These are phyloP conservation scores for Chondrus crispus DNA, from an alignment of 23 red algal genomes.

Conservation along the genomic window DNA sequence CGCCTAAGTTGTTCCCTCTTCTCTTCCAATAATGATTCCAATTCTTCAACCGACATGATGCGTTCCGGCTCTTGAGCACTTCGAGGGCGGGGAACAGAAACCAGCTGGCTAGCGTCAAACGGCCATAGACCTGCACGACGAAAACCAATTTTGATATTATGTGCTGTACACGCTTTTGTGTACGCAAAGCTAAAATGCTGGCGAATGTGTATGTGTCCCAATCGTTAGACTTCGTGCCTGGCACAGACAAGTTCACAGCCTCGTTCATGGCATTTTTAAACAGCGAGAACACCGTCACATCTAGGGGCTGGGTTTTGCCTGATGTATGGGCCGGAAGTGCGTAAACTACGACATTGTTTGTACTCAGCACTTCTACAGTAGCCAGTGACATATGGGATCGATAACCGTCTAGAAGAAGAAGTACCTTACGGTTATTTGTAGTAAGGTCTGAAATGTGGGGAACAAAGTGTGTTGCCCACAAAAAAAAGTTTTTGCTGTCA, in stretches of 20 bases:
- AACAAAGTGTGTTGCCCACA: slow-evolving; percentile 9
- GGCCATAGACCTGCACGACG: neutral
- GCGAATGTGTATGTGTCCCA: neutral
- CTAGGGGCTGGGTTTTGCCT: slow-evolving; percentile 35
- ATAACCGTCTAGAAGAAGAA: slow-evolving; percentile 44
- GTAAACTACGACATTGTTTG: slow-evolving; percentile 18
- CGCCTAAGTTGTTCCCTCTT: neutral
- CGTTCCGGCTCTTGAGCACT: neutral
- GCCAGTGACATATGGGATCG: slow-evolving; percentile 13
- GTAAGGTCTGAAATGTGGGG: neutral
- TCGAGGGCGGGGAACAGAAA: neutral
- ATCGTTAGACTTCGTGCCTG: neutral
- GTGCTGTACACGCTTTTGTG: neutral
- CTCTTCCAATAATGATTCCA: neutral
- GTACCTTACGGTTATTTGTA: neutral
- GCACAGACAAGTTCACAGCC: neutral
- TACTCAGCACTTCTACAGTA: neutral
- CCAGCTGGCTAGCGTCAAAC: neutral
- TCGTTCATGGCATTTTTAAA: slow-evolving; percentile 22
- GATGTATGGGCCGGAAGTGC: slow-evolving; percentile 37
- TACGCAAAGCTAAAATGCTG: neutral
- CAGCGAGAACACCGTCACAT: neutral
- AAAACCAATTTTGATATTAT: neutral
- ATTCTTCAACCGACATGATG: neutral
- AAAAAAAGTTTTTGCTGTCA: slow-evolving; percentile 13